phyloP scores from a whole-genome alignment of 2,329 filamentous ascomycete species.

The Trematosphaeria pertusa region DNA sequence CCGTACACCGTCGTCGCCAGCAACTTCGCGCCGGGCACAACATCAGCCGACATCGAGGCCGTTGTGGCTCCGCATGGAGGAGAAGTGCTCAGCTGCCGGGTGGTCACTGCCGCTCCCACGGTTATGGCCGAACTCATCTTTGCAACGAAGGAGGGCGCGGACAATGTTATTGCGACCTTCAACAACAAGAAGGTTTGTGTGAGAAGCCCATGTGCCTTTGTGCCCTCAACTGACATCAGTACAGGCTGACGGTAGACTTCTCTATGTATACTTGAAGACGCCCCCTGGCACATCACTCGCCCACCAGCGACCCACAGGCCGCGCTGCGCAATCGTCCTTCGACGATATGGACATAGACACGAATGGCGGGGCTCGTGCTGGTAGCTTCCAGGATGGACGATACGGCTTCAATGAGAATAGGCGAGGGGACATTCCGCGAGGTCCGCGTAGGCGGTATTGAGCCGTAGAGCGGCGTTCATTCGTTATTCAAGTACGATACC shows the following conservation, averaged over 20 bases:
- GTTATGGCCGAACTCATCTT: conserved; percentile 82
- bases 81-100: conserved; percentile 68
- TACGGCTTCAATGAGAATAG: conserved; percentile 49
- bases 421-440: conserved; percentile 37
- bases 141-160: conserved; percentile 73
- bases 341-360: conserved; percentile 54
- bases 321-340: conserved; percentile 27
- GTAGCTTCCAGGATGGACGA: conserved; percentile 53
- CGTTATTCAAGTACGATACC: not conserved
- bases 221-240: conserved; percentile 15
- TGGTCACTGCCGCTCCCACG: conserved; percentile 72
- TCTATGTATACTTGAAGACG: conserved; percentile 75
- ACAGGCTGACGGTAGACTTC: conserved; percentile 77
- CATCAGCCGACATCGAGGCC: conserved; percentile 81
- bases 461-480: not conserved
- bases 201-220: not conserved
- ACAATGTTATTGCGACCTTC: conserved; percentile 76
- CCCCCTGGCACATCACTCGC: conserved; percentile 38
- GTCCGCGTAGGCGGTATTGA: conserved; percentile 43
- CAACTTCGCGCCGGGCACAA: conserved; percentile 84
- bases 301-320: conserved; percentile 32
- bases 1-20: conserved; percentile 77
- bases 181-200: conserved; percentile 77
- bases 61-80: conserved; percentile 78
- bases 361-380: conserved; percentile 32